Evolutionary conservation across 805 yeast genomes (phyloP).

Genomic region (Debaryomyces prosopidis): DNA sequence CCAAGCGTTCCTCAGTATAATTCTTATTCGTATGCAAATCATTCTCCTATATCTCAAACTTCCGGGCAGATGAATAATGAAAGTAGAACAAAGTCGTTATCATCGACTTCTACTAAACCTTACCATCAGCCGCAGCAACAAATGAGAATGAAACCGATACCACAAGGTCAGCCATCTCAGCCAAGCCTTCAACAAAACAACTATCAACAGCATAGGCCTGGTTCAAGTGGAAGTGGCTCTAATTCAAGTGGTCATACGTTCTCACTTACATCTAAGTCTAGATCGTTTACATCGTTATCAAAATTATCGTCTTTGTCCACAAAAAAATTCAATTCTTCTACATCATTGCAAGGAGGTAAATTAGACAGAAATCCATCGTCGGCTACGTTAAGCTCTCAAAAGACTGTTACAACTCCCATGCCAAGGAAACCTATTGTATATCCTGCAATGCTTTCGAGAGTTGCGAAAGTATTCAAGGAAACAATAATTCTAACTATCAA

Average conservation of each 20-base stretch:
- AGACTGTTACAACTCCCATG: constrained; percentile 48
- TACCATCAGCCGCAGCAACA: constrained; percentile 8
- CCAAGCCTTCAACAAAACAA: neutral
- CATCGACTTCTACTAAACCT: constrained; percentile 17
- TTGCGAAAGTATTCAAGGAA: constrained; percentile 75
- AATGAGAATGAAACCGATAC: constrained; percentile 6
- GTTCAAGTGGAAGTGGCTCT: constrained; percentile 17
- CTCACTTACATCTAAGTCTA: constrained; percentile 39
- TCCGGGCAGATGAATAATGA: constrained; percentile 7
- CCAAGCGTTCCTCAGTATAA: constrained; percentile 20
- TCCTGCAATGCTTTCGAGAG: constrained; percentile 86
- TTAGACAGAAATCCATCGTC: constrained; percentile 31
- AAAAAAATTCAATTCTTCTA: constrained; percentile 36
- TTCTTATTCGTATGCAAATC: constrained; percentile 3
- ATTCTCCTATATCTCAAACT: constrained; percentile 10
- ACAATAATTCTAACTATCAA: constrained; percentile 70
- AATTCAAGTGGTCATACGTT: constrained; percentile 30
- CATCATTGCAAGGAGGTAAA: constrained; percentile 27
- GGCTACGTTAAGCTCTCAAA: constrained; percentile 31
- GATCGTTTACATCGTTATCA: constrained; percentile 42
- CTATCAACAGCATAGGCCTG: constrained; percentile 10
- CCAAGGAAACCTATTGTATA: constrained; percentile 69
- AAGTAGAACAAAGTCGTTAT: constrained; percentile 30
- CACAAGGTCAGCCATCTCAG: constrained; percentile 6
- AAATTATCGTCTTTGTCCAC: constrained; percentile 43